Evolutionary conservation across 2,329 filamentous ascomycete species (phyloP).

Genomic region (Pseudophaeomoniella oleicola): DNA sequence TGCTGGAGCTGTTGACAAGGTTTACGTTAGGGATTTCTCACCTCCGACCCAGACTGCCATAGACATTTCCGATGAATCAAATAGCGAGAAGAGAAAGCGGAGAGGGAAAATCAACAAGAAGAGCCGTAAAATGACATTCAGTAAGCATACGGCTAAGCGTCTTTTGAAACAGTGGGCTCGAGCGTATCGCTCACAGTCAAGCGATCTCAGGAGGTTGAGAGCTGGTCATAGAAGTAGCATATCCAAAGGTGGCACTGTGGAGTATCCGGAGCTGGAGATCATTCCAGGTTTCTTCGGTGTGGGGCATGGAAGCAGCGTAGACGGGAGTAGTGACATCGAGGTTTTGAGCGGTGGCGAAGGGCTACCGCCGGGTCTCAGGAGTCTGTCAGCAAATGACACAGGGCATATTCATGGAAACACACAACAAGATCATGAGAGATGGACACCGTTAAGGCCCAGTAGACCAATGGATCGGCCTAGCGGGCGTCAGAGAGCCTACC

Average conservation of each 20-base stretch:
- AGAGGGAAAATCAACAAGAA: slow-evolving; percentile 3
- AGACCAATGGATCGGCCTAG: background rate
- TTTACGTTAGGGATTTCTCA: slow-evolving; percentile 9
- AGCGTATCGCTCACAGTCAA: slow-evolving; percentile 9
- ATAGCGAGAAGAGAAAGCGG: slow-evolving; percentile 2
- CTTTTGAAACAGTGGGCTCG: slow-evolving; percentile 7
- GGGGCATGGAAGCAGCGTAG: background rate
- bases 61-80: slow-evolving; percentile 1
- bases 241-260: slow-evolving; percentile 7
- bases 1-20: slow-evolving; percentile 8
- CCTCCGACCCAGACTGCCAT: background rate
- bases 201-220: slow-evolving; percentile 7
- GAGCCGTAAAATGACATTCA: slow-evolving; percentile 8
- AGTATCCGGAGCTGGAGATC: slow-evolving; percentile 11
- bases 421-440: background rate
- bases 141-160: slow-evolving; percentile 4
- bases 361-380: background rate
- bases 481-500: no score
- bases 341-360: background rate
- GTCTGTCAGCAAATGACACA: background rate
- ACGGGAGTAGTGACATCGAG: slow-evolving; percentile 1
- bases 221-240: slow-evolving; percentile 11
- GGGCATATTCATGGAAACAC: background rate
- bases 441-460: background rate
- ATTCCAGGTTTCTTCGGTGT: slow-evolving; percentile 5